Base-by-base conservation (phyloP, 116 monocot genomes). In the Zostera marina region DNA sequence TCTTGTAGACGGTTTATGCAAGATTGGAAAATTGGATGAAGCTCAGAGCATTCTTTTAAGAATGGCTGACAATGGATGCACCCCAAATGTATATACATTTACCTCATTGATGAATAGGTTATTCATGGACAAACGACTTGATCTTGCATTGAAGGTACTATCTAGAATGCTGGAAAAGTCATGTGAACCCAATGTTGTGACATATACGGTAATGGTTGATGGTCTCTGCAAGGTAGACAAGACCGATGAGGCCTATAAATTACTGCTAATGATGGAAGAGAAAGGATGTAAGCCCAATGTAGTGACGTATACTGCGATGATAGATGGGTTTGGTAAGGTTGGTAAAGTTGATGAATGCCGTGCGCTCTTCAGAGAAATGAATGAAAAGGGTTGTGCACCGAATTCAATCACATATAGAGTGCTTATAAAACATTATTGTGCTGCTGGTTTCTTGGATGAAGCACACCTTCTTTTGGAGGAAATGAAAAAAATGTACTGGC, bases 141-240 rank as follows among this genome's bases (percentile, higher is more conserved):
- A 96, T 73, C 89, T 82, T 72, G 96, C 76, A 24, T 53, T 82
- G 55, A 89, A 96, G 47, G 70, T 85, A 54, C 67, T 96, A 41
- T 79, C 89, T 17, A 74, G 75, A 72, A 96, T 96, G 96, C 63
- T 96, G 54, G 82, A 84, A 53, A 80, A 70, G 57, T 82, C 85
- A 61, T 85, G 84, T 71, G 65, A 71, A 59, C 96, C 96, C 40
- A 96, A 96, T 72, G 82, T 89, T 15, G 56, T 96, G 22, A 89
- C 85, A 55, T 96, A 96, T 42, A 96, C 96, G 1, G 89, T 82
- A 75, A 96, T 96, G 96, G 69, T 96, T 60, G 96, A 96, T 65
- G 96, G 96, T 22, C 80, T 96, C 13, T 96, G 88, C 71, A 96
- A 85, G 69, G 67, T 81, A 21, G 85, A 76, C 49, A 89, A 89